Conservation (phyloP, 108 stramenopile species). For the Craspedostauros australis region DNA sequence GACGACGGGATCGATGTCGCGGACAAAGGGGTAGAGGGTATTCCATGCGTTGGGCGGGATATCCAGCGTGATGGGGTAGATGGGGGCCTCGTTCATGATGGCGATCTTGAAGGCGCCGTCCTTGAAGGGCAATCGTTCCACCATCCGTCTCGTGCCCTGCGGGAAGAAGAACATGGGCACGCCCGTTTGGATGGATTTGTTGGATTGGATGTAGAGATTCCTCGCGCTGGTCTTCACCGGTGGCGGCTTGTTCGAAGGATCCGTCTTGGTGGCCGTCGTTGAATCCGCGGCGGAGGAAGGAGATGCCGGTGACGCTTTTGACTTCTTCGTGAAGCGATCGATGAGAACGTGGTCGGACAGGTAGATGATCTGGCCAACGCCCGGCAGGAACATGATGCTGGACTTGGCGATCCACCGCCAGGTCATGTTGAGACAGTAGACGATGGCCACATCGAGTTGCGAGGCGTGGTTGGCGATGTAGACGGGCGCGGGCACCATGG, state of each 20-base stretch:
- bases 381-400: conserved; percentile 57
- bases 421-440: conserved; percentile 45
- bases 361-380: conserved; percentile 72
- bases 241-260: no score
- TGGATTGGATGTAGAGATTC: conserved; percentile 62
- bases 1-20: conserved; percentile 30
- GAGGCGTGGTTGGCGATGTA: conserved; percentile 78
- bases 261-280: not conserved
- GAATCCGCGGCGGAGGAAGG: not conserved
- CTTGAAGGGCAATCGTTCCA: conserved; percentile 68
- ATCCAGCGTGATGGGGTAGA: conserved; percentile 71
- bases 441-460: conserved; percentile 64
- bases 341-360: conserved; percentile 65
- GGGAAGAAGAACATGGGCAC: conserved; percentile 83
- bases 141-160: conserved; percentile 77
- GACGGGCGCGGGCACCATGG: conserved; percentile 53
- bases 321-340: conserved; percentile 38
- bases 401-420: conserved; percentile 81
- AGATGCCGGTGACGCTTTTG: conserved; percentile 30
- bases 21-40: conserved; percentile 58
- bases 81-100: conserved; percentile 34
- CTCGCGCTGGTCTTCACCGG: conserved; percentile 33
- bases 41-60: conserved; percentile 73
- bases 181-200: conserved; percentile 56
- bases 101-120: conserved; percentile 80